Conservation (phyloP, 2,329 filamentous ascomycete genomes). For the Pseudogymnoascus sp. region DNA sequence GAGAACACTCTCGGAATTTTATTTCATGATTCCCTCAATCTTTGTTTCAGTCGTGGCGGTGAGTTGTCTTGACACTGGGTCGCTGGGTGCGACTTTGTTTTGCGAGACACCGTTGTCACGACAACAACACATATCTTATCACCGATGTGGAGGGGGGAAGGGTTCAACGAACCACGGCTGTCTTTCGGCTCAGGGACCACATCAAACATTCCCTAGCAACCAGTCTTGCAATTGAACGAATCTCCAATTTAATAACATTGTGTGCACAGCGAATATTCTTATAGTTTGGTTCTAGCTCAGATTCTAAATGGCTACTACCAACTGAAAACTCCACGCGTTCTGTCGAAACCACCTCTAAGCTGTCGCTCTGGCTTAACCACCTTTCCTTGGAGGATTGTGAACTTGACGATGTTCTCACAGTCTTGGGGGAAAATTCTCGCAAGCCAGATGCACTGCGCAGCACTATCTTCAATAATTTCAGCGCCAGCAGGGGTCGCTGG, state of each 20-base stretch:
- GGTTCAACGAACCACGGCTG: constrained; percentile 8
- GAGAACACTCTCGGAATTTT: background rate
- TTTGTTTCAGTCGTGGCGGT: constrained; percentile 1
- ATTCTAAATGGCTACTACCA: constrained; percentile 51
- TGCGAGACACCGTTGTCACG: background rate
- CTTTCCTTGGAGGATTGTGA: constrained; percentile 87
- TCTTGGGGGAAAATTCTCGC: constrained; percentile 79
- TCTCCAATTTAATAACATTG: background rate
- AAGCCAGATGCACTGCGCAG: constrained; percentile 87
- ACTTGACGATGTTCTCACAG: constrained; percentile 84
- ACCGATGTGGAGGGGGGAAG: background rate
- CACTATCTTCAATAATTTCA: constrained; percentile 45
- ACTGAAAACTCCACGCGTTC: constrained; percentile 70
- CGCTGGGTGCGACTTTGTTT: constrained; percentile 7
- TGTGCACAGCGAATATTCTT: background rate
- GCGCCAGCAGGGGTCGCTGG: constrained; percentile 19
- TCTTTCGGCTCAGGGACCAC: constrained; percentile 6
- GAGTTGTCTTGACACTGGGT: background rate
- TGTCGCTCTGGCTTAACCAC: constrained; percentile 83
- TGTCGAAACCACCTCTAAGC: constrained; percentile 84
- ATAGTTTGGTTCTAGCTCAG: background rate
- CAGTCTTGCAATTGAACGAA: constrained; percentile 1
- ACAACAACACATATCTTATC: constrained; percentile 2
- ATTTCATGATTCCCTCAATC: constrained; percentile 9
- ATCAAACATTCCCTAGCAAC: constrained; percentile 8